phyloP scores from a whole-genome alignment of 352 stramenopile genomes.

The Globisporangium paddicum region DNA sequence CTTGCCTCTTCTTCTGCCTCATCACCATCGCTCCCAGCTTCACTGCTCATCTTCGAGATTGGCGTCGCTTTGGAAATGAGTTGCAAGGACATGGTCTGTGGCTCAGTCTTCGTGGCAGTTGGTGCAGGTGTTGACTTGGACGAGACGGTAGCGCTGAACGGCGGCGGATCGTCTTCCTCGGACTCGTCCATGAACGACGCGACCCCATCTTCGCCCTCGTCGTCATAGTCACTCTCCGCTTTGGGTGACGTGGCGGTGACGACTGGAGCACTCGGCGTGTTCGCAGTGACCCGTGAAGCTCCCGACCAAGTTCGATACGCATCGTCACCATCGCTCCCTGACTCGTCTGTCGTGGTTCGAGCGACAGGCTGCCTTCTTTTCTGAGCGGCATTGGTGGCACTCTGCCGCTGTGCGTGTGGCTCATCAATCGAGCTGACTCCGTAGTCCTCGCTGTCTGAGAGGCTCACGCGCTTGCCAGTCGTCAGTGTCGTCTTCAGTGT shows the following conservation, averaged over 20 bases:
- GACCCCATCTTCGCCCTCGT: constrained; percentile 9
- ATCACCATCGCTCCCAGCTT: constrained; percentile 15
- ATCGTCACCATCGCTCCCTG: constrained; percentile 7
- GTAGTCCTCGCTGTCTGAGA: constrained; percentile 11
- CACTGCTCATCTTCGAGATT: background rate
- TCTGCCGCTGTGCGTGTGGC: background rate
- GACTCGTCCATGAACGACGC: constrained; percentile 16
- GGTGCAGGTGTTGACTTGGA: background rate
- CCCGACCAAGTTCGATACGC: background rate
- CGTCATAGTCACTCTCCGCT: constrained; percentile 6
- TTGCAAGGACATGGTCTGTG: background rate
- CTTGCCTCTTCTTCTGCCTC: constrained; percentile 18
- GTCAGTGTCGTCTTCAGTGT: background rate
- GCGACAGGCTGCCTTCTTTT: background rate
- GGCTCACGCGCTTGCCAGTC: background rate
- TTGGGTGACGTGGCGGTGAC: background rate
- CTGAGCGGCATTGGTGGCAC: background rate
- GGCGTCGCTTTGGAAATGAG: background rate
- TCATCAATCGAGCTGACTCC: background rate
- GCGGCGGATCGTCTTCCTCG: constrained; percentile 10
- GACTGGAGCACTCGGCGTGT: background rate
- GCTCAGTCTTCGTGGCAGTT: background rate
- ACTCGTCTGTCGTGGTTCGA: background rate
- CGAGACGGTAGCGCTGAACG: constrained; percentile 8
- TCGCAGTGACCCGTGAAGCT: background rate